Evolutionary conservation across 2,329 filamentous ascomycete species (phyloP).

Genomic region (Fusarium verticillioides): DNA sequence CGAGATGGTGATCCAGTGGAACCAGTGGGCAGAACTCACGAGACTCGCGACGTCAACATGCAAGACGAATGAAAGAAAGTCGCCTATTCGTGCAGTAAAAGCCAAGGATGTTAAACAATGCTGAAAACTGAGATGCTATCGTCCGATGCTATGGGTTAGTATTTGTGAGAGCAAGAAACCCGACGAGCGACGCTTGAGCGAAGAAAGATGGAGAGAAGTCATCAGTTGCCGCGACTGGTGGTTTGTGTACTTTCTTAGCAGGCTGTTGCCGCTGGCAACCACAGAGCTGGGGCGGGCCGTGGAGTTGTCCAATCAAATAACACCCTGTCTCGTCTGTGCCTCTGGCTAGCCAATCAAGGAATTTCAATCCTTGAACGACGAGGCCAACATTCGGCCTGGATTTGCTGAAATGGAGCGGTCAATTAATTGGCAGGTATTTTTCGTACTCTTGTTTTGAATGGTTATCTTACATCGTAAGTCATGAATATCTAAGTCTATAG

Average conservation of each 20-base stretch:
- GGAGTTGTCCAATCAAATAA: conserved; percentile 22
- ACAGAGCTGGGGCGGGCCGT: neutral
- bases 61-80: conserved; percentile 36
- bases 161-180: conserved; percentile 33
- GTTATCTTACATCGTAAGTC: conserved; percentile 18
- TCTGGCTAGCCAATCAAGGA: conserved; percentile 10
- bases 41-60: conserved; percentile 44
- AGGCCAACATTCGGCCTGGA: neutral
- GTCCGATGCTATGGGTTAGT: conserved; percentile 37
- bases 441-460: conserved; percentile 11
- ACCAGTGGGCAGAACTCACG: conserved; percentile 39
- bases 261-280: conserved; percentile 50
- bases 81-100: conserved; percentile 18
- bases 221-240: conserved; percentile 35
- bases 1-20: conserved; percentile 13
- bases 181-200: conserved; percentile 28
- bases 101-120: conserved; percentile 45
- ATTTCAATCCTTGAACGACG: neutral
- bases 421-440: conserved; percentile 14
- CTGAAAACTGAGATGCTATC: conserved; percentile 29
- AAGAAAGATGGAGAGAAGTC: conserved; percentile 25
- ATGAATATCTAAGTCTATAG: conserved; percentile 34
- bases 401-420: conserved; percentile 1
- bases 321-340: neutral
- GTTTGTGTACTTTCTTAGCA: conserved; percentile 51